Percentiles rank a stretch among this genome's conserved stretches.
phyloP scores from a whole-genome alignment of 495 filamentous ascomycete species.

The Neurospora sp. region DNA sequence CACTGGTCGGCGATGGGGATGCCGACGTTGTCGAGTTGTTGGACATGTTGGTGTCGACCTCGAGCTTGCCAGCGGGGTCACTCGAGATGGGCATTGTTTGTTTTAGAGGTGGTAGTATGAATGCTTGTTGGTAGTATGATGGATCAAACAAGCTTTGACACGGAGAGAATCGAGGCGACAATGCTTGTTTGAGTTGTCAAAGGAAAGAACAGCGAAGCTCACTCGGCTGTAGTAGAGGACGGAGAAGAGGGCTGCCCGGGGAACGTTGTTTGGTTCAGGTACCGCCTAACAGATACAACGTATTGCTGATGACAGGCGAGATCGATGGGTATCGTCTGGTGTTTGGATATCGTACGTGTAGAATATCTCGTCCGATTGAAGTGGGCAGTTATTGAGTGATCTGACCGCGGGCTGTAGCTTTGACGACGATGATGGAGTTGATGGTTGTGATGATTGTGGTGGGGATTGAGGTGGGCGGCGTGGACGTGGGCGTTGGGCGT shows the following conservation, averaged over 20 bases:
- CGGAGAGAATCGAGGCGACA: neutral
- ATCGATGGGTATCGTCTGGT: neutral
- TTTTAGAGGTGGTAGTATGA: neutral
- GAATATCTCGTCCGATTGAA: neutral
- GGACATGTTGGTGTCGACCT: conserved; percentile 23
- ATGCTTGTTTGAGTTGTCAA: neutral
- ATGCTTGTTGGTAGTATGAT: neutral
- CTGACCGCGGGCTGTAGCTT: neutral
- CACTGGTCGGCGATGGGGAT: conserved; percentile 12
- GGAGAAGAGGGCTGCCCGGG: neutral
- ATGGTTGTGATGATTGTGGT: neutral
- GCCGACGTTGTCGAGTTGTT: conserved; percentile 14
- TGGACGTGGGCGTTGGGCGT: neutral
- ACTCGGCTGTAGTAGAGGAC: neutral
- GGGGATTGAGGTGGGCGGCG: neutral
- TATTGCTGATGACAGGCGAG: neutral
- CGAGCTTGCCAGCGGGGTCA: conserved; percentile 20
- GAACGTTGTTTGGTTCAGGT: neutral
- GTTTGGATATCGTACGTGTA: neutral
- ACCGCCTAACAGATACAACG: neutral
- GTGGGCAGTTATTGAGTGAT: neutral
- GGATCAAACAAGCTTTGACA: neutral
- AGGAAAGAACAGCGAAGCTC: neutral
- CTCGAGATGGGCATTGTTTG: conserved; percentile 25
- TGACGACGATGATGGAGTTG: neutral